Conservation (phyloP, 2,329 filamentous ascomycete genomes). For the Pseudogymnoascus sp. region DNA sequence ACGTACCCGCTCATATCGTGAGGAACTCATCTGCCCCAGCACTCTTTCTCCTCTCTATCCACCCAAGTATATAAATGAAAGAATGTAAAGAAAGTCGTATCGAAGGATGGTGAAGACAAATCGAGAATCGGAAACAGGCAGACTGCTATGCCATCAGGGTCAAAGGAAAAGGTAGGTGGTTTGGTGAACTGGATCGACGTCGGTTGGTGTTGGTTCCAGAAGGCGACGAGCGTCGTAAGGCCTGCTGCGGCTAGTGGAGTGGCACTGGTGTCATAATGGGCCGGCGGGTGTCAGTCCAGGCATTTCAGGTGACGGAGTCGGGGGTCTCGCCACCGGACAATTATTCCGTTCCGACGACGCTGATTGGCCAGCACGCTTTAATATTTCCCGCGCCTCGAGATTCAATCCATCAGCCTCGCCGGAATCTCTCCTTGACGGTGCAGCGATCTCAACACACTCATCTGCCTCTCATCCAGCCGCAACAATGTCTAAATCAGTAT, state of each 20-base stretch:
- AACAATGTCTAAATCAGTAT: constrained; percentile 28
- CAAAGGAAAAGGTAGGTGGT: constrained; percentile 19
- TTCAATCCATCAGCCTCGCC: constrained; percentile 2
- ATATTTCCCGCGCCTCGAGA: neutral
- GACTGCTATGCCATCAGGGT: constrained; percentile 11
- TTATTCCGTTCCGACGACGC: neutral
- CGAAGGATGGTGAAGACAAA: neutral
- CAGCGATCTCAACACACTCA: neutral
- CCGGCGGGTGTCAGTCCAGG: neutral
- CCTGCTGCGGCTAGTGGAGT: neutral
- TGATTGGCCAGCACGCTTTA: neutral
- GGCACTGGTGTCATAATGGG: neutral
- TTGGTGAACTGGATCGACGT: neutral
- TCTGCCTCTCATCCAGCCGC: neutral
- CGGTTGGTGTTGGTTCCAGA: neutral
- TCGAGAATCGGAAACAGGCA: neutral
- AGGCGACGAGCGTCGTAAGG: constrained; percentile 3
- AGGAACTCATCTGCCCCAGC: constrained; percentile 24
- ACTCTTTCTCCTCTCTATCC: neutral
- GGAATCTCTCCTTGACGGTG: neutral
- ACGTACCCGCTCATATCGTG: constrained; percentile 51
- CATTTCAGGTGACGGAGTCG: neutral
- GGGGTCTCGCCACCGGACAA: neutral
- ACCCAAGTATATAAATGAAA: neutral
- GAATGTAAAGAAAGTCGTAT: neutral